Evolutionary conservation across 805 yeast species (phyloP).

Genomic region (Wickerhamiella spandovensis): DNA sequence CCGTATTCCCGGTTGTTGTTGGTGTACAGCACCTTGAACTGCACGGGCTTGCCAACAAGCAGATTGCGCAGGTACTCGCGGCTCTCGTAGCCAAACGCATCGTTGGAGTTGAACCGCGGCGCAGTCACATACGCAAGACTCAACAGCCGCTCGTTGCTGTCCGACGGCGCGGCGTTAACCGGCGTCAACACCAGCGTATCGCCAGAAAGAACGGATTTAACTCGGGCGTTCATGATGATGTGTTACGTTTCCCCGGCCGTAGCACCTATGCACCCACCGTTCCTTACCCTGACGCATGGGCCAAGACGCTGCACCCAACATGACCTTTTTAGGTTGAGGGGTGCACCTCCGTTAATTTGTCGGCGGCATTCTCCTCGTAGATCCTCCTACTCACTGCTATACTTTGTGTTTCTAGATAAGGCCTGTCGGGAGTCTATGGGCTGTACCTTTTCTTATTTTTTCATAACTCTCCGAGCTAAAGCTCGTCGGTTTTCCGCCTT

Average conservation of each 20-base stretch:
- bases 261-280: no score
- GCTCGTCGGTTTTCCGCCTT: no score
- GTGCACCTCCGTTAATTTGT: no score
- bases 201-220: slow-evolving; percentile 56
- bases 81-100: slow-evolving; percentile 40
- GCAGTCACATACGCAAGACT: slow-evolving; percentile 54
- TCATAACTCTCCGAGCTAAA: no score
- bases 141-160: slow-evolving; percentile 43
- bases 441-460: no score
- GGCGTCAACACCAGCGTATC: slow-evolving; percentile 56
- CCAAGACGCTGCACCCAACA: no score
- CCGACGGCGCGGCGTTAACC: slow-evolving; percentile 14
- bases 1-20: slow-evolving; percentile 49
- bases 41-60: slow-evolving; percentile 49
- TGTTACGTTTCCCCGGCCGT: neutral
- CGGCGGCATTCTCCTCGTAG: no score
- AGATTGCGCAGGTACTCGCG: slow-evolving; percentile 50
- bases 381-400: no score
- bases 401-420: no score
- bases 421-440: no score
- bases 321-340: no score
- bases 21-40: slow-evolving; percentile 44
- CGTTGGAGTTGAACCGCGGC: slow-evolving; percentile 32
- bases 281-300: neutral
- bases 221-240: slow-evolving; percentile 36